phyloP scores from a whole-genome alignment of 139 green algal species.

The Coelastrella sp. region DNA sequence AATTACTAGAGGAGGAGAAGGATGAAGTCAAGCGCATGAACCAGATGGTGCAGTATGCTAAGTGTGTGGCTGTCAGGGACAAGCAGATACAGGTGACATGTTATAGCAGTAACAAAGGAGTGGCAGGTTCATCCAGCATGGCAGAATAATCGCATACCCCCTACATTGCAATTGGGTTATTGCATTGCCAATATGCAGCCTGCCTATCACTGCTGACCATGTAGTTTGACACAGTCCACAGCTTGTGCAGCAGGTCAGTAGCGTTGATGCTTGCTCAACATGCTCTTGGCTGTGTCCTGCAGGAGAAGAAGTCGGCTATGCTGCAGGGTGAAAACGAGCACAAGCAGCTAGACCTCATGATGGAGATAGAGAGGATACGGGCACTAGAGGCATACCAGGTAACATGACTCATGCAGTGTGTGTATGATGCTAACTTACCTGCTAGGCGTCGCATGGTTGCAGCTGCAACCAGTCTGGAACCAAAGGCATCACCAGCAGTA shows the following conservation, averaged over 20 bases:
- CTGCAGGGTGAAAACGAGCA: conserved; percentile 72
- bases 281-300: neutral
- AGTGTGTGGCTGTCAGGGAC: conserved; percentile 89
- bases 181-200: no score
- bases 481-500: neutral
- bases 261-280: no score
- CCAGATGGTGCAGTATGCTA: conserved; percentile 91
- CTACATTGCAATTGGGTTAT: no score
- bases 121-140: neutral
- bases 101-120: neutral
- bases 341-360: conserved; percentile 78
- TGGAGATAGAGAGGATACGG: conserved; percentile 86
- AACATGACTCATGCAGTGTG: conserved; percentile 5
- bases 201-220: no score
- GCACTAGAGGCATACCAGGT: conserved; percentile 49
- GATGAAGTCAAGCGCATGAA: conserved; percentile 93
- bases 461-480: neutral
- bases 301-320: conserved; percentile 85
- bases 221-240: no score
- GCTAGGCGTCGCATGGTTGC: neutral
- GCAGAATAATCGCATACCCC: neutral
- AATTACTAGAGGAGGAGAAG: conserved; percentile 80
- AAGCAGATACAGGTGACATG: conserved; percentile 69
- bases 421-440: neutral
- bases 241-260: no score